Evolutionary conservation across 352 stramenopile genomes (phyloP), one percentile per base, ranked within the genome.

Genomic region (Phytophthora agathidicida): DNA sequence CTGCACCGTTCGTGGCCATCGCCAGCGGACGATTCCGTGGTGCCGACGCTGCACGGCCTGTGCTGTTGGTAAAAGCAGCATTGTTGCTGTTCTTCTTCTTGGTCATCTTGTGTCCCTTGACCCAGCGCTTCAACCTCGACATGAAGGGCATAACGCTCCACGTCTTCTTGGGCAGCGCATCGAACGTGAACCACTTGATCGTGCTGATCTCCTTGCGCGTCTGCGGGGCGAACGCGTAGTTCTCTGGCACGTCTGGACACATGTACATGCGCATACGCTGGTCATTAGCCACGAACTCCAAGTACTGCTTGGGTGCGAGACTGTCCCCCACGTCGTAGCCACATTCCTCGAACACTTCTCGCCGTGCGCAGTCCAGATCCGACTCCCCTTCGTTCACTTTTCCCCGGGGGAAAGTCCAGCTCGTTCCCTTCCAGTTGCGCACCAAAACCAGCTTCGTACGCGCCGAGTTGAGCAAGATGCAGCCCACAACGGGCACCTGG

Each of bases 71-170:
- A 64, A 44, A 36, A 58, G 71, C 74, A 10, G n/a, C n/a, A n/a
- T n/a, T n/a, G n/a, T 61, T 64, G 47, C 62, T 84, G 42, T 48
- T 66, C n/a, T 78, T 83, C 55, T 83, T 86, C 39, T 88, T 90
- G 31, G 41, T 58, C 4, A 60, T 51, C 55, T 92, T 89, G 52
- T 96, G 69, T 23, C 76, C 68, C 42, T 80, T 90, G 49, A 98
- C 94, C 93, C 95, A 98, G 44, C 89, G 78, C 54, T 83, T 83
- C 35, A 98, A 71, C 24, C 91, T 82, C 38, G 79, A 72, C 73
- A 98, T 90, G 59, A 98, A 98, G 7, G 95, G 95, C 60, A 98
- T 75, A 33, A 98, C 92, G 27, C 88, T 96, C 81, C 92, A 98
- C 36, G 86, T 97, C 60, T 97, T 96, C 75, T 96, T 96, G 6